Evolutionary conservation across 768 basidiomycete genomes (phyloP), one percentile per base, ranked within the genome.

Genomic region (Pleurotus tuber-regium): DNA sequence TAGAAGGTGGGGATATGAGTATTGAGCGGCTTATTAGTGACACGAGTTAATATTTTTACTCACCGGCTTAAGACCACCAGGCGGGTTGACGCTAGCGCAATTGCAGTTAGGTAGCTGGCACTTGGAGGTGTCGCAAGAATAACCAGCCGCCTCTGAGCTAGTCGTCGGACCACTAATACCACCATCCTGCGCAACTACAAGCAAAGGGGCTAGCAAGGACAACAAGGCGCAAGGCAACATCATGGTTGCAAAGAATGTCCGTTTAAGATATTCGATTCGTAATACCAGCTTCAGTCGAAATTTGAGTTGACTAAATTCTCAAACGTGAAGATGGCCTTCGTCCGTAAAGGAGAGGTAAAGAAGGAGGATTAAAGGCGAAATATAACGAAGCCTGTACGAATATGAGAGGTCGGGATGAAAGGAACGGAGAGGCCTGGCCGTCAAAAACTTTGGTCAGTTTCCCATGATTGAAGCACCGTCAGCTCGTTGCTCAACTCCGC

Each of bases 51-150:
- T n/a, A n/a, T n/a, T n/a, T n/a, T 18, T 18, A 71, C 84, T 71
- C 56, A 86, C 82, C 18, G 86, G 81, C 12, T 66, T 62, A 9
- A 89, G 70, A 2, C 87, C 88, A 50, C 87, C 88, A 10, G 88
- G 89, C 3, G 87, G 85, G 54, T 68, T 79, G 1, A 84, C 78
- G 58, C 84, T 87, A 3, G 89, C 88, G 58, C 87, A 89, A 60
- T 82, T 75, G 62, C 89, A 92, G 46, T 72, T 67, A 0, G 89
- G 89, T 4, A 89, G 73, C 68, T 80, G 70, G 69, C 89, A 92
- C 54, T 73, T 69, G 9, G 66, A 66, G 0, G 85, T 26, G 58
- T 89, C 85, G 62, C 89, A 91, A 6, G 79, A 81, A 65, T 92
- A 90, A 7, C 81, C 83, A 1, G 84, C 81, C 25, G 86, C 81